Conservation (phyloP, 306 rosid species). For the Luffa acutangula region DNA sequence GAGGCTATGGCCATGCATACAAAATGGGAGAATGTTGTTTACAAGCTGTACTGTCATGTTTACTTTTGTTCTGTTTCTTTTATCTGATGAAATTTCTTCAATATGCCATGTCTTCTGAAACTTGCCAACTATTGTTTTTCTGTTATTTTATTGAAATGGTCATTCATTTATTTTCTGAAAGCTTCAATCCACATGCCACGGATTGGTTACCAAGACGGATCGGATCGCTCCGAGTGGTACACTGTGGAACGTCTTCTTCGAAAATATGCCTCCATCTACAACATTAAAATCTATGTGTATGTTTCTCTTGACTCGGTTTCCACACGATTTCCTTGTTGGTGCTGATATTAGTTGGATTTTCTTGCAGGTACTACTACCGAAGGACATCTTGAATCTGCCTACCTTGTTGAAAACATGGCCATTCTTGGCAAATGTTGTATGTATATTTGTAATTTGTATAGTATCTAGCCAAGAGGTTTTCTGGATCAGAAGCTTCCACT, state of each 20-base stretch:
- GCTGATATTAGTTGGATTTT: background rate
- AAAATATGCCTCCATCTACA: constrained; percentile 70
- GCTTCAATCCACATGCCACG: constrained; percentile 97
- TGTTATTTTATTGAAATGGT: constrained; percentile 4
- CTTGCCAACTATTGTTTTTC: background rate
- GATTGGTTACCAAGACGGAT: constrained; percentile 87
- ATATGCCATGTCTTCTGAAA: background rate
- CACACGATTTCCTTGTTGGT: background rate
- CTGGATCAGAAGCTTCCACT: background rate
- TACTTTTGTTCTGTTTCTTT: background rate
- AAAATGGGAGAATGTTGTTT: background rate
- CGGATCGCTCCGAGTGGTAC: constrained; percentile 91
- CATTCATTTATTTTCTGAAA: constrained; percentile 12
- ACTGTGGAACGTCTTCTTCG: constrained; percentile 77
- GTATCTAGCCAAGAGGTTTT: background rate
- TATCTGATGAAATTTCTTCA: background rate
- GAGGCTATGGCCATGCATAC: background rate
- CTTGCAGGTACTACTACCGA: constrained; percentile 68
- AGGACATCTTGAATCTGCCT: constrained; percentile 20
- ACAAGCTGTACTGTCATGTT: background rate
- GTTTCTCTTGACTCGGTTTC: constrained; percentile 8
- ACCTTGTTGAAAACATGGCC: background rate
- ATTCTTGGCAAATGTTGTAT: background rate
- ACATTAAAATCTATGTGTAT: constrained; percentile 60
- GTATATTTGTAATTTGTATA: background rate